Base-by-base conservation (phyloP, 192 early-diverging fungal genomes). In the Paraglomus brasilianum region DNA sequence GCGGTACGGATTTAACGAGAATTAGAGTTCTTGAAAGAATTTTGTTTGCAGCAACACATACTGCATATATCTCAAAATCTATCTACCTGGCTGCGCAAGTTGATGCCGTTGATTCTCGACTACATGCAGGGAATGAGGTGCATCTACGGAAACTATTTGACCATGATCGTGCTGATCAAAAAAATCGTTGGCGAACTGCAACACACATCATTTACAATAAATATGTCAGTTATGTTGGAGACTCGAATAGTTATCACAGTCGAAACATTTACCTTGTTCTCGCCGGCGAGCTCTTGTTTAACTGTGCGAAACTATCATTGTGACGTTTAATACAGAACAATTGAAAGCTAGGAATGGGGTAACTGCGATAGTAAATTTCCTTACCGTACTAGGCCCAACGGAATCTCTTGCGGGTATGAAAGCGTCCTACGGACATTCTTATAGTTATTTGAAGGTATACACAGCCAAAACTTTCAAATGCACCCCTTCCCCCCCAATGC, bases 141-240 rank as follows among this genome's bases (percentile, higher is more conserved):
- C n/a, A 56, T 11, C 30, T 19, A 0, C 17, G 13, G 30, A 30
- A 30, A 30, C 30, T 30, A 30, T 30, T 30, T 30, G 30, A 30
- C 30, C 30, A 30, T 69, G 19, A 43, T 44, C 19, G n/a, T 42
- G 66, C 15, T 55, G 66, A 44, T 57, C 41, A 44, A 69, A 50
- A 38, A 69, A 69, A 3, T 57, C 66, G 22, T 53, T 5, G n/a
- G 51, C 41, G 36, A 69, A 44, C 66, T 69, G 41, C 11, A 30
- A 30, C 3, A 30, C n/a, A n/a, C n/a, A n/a, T n/a, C n/a, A n/a
- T n/a, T n/a, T 30, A 30, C 30, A 30, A 30, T 30, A 30, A 3
- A 30, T n/a, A 30, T 30, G 30, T 30, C 30, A 30, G 30, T 30
- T 30, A 30, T 30, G 30, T 30, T 30, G 1, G 3, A 30, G 3